phyloP scores from a whole-genome alignment of 495 filamentous ascomycete genomes.

The Penicillium bovifimosum region DNA sequence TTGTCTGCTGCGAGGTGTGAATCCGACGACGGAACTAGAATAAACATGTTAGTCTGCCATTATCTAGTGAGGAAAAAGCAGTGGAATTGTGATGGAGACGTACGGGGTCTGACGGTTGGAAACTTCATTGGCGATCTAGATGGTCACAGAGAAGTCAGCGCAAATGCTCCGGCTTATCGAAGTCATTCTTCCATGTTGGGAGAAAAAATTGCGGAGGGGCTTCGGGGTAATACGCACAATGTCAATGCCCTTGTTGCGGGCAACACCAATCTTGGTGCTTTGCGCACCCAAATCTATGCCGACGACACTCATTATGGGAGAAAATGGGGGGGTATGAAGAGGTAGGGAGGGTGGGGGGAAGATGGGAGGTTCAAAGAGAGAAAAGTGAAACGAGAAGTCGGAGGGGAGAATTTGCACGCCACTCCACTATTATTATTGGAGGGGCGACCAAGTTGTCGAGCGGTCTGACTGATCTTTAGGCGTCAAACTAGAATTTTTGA shows the following conservation, averaged over 20 bases:
- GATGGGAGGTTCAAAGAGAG: slow-evolving; percentile 19
- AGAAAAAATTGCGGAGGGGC: background rate
- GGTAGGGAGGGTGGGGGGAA: slow-evolving; percentile 12
- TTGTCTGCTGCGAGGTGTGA: slow-evolving; percentile 87
- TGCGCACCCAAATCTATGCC: slow-evolving; percentile 96
- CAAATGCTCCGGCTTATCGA: slow-evolving; percentile 1
- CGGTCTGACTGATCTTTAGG: slow-evolving; percentile 12
- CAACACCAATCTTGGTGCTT: slow-evolving; percentile 96
- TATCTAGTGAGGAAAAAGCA: background rate
- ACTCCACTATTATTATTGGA: slow-evolving; percentile 29
- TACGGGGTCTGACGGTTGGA: slow-evolving; percentile 98
- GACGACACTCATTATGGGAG: slow-evolving; percentile 63
- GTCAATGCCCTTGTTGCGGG: slow-evolving; percentile 96
- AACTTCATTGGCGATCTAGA: slow-evolving; percentile 95
- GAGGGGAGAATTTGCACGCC: slow-evolving; percentile 43
- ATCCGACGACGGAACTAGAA: slow-evolving; percentile 82
- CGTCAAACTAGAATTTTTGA: background rate
- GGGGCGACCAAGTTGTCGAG: slow-evolving; percentile 17
- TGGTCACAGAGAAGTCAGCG: slow-evolving; percentile 21
- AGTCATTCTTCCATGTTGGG: background rate
- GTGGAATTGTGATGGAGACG: slow-evolving; percentile 34
- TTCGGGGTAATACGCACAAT: slow-evolving; percentile 67
- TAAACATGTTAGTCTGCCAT: slow-evolving; percentile 25
- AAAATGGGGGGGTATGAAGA: slow-evolving; percentile 12
- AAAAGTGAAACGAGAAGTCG: slow-evolving; percentile 23